Conservation (phyloP, 2,329 filamentous ascomycete genomes). For the Bipolaris oryzae region DNA sequence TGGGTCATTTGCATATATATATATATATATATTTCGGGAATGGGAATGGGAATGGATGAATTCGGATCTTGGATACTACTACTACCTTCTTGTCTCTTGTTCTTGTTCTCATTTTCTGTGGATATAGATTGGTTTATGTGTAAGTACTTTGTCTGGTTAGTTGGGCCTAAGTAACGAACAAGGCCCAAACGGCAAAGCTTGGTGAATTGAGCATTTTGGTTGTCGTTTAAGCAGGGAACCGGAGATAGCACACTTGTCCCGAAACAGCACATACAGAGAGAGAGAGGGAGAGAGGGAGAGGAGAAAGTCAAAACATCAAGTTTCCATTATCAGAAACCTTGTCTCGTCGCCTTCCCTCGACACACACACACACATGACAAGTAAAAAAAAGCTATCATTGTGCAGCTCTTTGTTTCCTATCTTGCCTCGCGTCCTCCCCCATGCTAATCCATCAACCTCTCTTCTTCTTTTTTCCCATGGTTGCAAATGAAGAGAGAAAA, state of each 20-base stretch:
- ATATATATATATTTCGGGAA: no score
- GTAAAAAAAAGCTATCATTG: neutral
- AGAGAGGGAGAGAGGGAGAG: neutral
- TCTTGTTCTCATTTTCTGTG: no score
- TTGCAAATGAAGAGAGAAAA: neutral
- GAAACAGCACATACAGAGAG: neutral
- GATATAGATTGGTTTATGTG: no score
- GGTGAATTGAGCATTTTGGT: neutral
- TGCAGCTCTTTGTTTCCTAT: neutral
- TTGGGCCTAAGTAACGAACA: no score
- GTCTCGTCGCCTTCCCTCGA: neutral
- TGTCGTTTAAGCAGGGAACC: neutral
- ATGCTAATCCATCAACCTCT: neutral
- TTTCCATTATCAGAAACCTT: neutral
- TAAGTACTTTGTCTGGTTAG: no score
- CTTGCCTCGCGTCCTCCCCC: conserved; percentile 7
- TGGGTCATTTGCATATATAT: no score
- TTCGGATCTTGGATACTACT: no score
- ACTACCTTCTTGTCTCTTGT: no score
- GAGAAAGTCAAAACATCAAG: neutral
- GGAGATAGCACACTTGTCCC: neutral
- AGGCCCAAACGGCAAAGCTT: no score
- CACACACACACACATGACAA: neutral
- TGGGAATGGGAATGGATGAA: no score
- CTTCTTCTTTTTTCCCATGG: conserved; percentile 1